These are phyloP conservation scores for Zygosaccharomyces lentus DNA, from an alignment of 805 yeast genomes.

Conservation along the genomic window DNA sequence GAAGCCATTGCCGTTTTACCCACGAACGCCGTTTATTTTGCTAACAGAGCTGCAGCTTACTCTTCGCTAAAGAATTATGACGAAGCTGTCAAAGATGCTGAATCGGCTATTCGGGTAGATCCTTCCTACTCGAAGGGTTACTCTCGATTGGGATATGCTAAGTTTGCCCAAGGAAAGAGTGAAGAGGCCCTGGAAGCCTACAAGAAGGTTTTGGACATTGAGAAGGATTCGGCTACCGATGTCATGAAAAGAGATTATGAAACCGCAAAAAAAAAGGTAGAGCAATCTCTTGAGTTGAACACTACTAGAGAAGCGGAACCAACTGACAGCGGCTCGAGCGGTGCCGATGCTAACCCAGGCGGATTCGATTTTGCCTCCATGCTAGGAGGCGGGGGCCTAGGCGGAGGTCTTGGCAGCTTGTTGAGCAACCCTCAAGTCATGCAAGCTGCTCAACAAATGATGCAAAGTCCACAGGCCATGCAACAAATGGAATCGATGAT, in stretches of 20 bases:
- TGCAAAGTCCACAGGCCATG: constrained; percentile 80
- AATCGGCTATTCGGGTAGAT: constrained; percentile 71
- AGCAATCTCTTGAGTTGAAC: constrained; percentile 57
- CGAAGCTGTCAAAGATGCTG: constrained; percentile 78
- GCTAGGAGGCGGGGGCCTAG: constrained; percentile 43
- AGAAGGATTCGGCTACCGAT: constrained; percentile 78
- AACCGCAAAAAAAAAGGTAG: constrained; percentile 84
- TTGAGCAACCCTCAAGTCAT: constrained; percentile 88
- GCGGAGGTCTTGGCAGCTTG: constrained; percentile 63
- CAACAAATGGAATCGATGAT: constrained; percentile 60
- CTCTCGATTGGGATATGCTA: constrained; percentile 91
- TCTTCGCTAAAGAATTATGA: constrained; percentile 72
- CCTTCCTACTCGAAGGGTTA: constrained; percentile 86
- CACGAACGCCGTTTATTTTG: constrained; percentile 74
- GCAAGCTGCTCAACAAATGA: constrained; percentile 83
- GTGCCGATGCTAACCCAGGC: constrained; percentile 30
- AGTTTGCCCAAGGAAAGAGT: constrained; percentile 90
- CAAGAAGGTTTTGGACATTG: constrained; percentile 78
- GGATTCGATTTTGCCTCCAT: constrained; percentile 70
- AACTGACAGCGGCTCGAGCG: constrained; percentile 14
- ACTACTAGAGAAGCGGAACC: constrained; percentile 18
- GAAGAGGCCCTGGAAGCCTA: constrained; percentile 89
- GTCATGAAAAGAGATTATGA: constrained; percentile 92
- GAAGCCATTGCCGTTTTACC: constrained; percentile 70
- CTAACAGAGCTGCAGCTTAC: constrained; percentile 96